These are phyloP conservation scores for Entomophthora muscae DNA, from an alignment of 371 early-diverging fungal genomes.

Conservation along the genomic window DNA sequence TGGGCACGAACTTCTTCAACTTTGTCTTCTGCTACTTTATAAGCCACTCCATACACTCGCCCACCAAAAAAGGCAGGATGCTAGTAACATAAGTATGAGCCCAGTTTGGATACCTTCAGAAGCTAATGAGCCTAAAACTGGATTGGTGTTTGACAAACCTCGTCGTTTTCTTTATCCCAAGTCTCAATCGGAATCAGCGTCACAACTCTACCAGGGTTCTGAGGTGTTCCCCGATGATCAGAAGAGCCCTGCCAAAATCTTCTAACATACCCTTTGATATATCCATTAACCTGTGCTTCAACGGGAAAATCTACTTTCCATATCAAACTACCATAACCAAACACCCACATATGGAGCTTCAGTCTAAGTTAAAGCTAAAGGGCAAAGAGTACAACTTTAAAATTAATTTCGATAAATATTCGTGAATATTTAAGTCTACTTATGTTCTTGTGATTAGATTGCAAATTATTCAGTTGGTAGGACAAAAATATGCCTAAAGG, in stretches of 20 bases:
- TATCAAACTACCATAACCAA: conserved; percentile 80
- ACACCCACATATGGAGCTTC: conserved; percentile 65
- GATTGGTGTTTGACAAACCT: too few relatives aligned
- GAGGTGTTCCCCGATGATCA: conserved; percentile 82
- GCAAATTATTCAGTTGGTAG: too few relatives aligned
- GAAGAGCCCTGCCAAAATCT: conserved; percentile 81
- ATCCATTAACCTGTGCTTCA: conserved; percentile 30
- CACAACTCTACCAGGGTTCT: conserved; percentile 73
- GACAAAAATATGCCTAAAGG: too few relatives aligned
- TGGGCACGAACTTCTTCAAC: conserved; percentile 46
- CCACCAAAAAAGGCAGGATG: conserved; percentile 29
- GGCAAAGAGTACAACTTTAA: too few relatives aligned
- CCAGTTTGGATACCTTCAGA: too few relatives aligned
- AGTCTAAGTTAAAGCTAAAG: too few relatives aligned
- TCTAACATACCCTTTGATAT: conserved; percentile 56
- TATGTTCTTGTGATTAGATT: too few relatives aligned
- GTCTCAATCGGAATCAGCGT: conserved; percentile 61
- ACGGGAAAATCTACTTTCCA: conserved; percentile 50
- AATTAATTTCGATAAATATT: too few relatives aligned
- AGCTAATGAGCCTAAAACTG: too few relatives aligned
- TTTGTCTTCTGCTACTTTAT: conserved; percentile 46
- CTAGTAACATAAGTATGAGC: conserved; percentile 12
- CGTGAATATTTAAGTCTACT: too few relatives aligned
- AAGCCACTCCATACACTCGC: conserved; percentile 77
- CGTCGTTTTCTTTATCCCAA: conserved; percentile 25